phyloP scores from a whole-genome alignment of 2,329 filamentous ascomycete genomes.

The Ilyonectria sp. region DNA sequence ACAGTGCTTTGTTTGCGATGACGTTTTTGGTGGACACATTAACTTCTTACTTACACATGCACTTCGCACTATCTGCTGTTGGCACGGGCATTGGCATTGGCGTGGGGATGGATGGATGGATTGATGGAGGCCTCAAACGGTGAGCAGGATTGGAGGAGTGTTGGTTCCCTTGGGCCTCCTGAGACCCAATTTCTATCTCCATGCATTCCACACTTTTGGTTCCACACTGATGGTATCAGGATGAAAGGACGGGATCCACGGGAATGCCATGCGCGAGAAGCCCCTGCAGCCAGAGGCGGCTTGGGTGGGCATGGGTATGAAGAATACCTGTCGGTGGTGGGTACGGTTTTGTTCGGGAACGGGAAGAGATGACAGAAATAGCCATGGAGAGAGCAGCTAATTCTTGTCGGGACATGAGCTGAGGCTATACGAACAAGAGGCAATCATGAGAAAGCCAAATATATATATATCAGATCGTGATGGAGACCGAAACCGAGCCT shows the following conservation, averaged over 20 bases:
- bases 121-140: slow-evolving; percentile 12
- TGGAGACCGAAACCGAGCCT: neutral
- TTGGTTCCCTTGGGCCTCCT: slow-evolving; percentile 11
- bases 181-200: slow-evolving; percentile 27
- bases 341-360: slow-evolving; percentile 17
- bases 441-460: neutral
- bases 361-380: neutral
- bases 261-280: slow-evolving; percentile 22
- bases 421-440: neutral
- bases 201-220: slow-evolving; percentile 26
- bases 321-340: slow-evolving; percentile 12
- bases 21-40: slow-evolving; percentile 26
- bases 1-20: slow-evolving; percentile 12
- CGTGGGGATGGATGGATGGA: neutral
- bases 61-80: neutral
- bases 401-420: neutral
- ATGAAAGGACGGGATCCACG: slow-evolving; percentile 18
- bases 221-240: slow-evolving; percentile 13
- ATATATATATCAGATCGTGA: neutral
- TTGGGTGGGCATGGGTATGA: neutral
- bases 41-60: slow-evolving; percentile 15
- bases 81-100: slow-evolving; percentile 18
- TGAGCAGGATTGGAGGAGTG: slow-evolving; percentile 3
- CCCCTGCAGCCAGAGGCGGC: slow-evolving; percentile 12
- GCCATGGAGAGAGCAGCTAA: neutral